Conservation (phyloP, 139 green algal species). For the Deuterostichococcus epilithicus region DNA sequence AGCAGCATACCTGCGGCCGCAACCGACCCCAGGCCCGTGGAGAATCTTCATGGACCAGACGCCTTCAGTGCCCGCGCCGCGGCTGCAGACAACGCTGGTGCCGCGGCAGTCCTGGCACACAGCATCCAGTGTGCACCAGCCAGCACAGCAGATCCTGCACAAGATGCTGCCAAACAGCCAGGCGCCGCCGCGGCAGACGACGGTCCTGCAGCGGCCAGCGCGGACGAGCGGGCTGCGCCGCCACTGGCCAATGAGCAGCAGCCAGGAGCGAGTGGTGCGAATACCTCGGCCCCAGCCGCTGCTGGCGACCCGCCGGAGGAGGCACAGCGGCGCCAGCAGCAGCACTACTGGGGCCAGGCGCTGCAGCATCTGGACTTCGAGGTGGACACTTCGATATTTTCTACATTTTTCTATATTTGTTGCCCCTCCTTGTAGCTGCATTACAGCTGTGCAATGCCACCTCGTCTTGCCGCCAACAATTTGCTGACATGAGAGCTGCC, state of each 20-base stretch:
- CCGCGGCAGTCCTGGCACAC: too few species aligned
- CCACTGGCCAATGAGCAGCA: not conserved
- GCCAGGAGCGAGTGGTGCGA: not conserved
- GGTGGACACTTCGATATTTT: slow-evolving; percentile 14
- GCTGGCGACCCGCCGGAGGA: not conserved
- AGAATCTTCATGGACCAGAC: not conserved
- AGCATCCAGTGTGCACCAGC: too few species aligned
- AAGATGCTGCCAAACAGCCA: too few species aligned
- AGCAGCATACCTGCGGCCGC: not conserved
- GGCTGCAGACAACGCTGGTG: not conserved
- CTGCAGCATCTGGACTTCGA: slow-evolving; percentile 69
- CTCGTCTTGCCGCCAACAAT: too few species aligned
- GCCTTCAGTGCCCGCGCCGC: not conserved
- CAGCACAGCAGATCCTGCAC: too few species aligned
- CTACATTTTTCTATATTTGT: not conserved
- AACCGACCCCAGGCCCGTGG: not conserved
- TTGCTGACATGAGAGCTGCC: too few species aligned
- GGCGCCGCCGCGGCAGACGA: too few species aligned
- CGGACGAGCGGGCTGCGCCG: too few species aligned
- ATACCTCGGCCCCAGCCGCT: not conserved
- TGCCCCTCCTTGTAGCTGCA: too few species aligned
- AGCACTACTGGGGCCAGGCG: slow-evolving; percentile 64
- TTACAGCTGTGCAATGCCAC: too few species aligned
- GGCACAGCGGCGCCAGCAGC: not conserved
- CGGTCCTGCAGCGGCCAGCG: too few species aligned